phyloP scores from a whole-genome alignment of 495 filamentous ascomycete species.

The Lasiosphaeriaceae sp. region DNA sequence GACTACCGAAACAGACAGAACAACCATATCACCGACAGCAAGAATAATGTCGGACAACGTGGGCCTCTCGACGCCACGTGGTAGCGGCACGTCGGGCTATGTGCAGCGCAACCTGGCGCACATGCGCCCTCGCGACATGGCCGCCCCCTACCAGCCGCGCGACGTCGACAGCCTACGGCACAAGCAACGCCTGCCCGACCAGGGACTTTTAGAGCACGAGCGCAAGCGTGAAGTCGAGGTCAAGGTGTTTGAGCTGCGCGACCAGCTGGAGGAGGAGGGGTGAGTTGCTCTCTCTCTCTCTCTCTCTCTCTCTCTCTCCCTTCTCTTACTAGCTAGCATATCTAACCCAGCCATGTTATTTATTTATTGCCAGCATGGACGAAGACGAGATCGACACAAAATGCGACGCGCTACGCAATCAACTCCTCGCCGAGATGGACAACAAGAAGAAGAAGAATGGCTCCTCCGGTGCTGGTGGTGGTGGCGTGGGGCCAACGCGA shows the following conservation, averaged over 20 bases:
- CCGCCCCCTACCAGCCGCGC: constrained; percentile 57
- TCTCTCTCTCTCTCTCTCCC: background rate
- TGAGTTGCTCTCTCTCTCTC: constrained; percentile 28
- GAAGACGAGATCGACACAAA: constrained; percentile 76
- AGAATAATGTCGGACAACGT: constrained; percentile 89
- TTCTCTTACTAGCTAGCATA: background rate
- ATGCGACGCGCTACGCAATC: constrained; percentile 60
- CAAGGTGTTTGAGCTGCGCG: constrained; percentile 84
- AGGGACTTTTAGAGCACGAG: constrained; percentile 91
- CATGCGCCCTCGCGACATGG: constrained; percentile 69
- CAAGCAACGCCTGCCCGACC: constrained; percentile 78
- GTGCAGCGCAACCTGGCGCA: constrained; percentile 92
- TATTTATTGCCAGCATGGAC: constrained; percentile 48
- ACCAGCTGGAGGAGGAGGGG: constrained; percentile 86
- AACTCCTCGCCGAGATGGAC: constrained; percentile 56
- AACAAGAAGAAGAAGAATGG: constrained; percentile 17
- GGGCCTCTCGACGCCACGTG: constrained; percentile 90
- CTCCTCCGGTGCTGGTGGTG: no score
- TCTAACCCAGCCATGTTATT: background rate
- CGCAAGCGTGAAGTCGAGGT: constrained; percentile 84
- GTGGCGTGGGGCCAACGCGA: constrained; percentile 26
- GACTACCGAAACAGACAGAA: background rate
- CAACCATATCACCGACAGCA: background rate
- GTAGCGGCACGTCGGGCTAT: constrained; percentile 93
- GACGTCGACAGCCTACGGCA: constrained; percentile 59